Base-by-base conservation (phyloP, 805 yeast species). In the Lipomyces yamadae region DNA sequence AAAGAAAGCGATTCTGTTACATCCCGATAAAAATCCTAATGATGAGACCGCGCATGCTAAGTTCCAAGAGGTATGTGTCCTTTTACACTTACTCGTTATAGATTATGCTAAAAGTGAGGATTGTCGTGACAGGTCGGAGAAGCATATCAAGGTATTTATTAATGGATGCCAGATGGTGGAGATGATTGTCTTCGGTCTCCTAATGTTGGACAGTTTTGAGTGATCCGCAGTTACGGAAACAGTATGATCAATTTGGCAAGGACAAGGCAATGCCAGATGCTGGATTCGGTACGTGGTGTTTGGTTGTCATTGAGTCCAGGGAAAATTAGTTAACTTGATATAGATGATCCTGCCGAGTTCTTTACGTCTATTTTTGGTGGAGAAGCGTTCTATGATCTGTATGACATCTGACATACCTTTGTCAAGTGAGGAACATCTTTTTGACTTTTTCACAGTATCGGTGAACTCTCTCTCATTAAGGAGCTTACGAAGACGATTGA, bases 11-110 rank as follows among this genome's bases (percentile, higher is more conserved):
- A 89, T 94, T 78, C 83, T 82, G 65, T 90, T 91, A 60, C 99
- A 94, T 77, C 99, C 99, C 0, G 99, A 95, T 77, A 95, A 95
- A 81, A 92, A 94, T 75, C 97, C 96, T n/a, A 88, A 90, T 74
- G 96, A 95, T 76, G 96, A 95, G 53, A 84, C 85, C 11, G 99
- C 99, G 15, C 92, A 94, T 13, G 86, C 84, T 60, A 88, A 89
- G 73, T 95, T 95, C 78, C 97, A 95, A 78, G 90, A 85, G 65
- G 81, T 84, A 32, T 83, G 85, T 63, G 10, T 6, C 29, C 15
- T 18, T 52, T 52, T 24, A 1, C 24, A 24, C 24, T 24, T 24
- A 24, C 24, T 24, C 24, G 24, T 24, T 24, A 24, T 24, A 24
- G 24, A 24, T 24, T 24, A 1, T 1, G 1, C 24, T 24, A 24